These are phyloP conservation scores for Daldinia childiae DNA, from an alignment of 495 filamentous ascomycete genomes.

Conservation along the genomic window DNA sequence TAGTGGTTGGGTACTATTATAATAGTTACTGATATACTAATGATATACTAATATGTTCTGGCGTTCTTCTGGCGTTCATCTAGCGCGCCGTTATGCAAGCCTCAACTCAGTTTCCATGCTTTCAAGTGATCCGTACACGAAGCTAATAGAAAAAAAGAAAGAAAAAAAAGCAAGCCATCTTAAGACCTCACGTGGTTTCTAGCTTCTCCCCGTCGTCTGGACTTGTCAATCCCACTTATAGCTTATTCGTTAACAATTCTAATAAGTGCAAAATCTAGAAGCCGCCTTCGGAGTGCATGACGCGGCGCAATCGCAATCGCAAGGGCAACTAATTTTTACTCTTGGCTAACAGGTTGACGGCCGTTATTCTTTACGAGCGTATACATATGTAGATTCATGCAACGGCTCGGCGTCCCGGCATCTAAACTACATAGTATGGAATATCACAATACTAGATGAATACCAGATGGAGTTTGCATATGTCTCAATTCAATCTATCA, in stretches of 20 bases:
- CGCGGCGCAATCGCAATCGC: background rate
- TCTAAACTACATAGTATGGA: conserved; percentile 4
- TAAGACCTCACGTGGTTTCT: conserved; percentile 35
- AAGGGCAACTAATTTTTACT: background rate
- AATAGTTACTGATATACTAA: background rate
- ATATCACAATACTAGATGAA: conserved; percentile 1
- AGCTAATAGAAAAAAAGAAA: conserved; percentile 12
- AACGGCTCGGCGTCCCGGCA: conserved; percentile 9
- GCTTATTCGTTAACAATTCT: conserved; percentile 19
- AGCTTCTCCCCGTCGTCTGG: conserved; percentile 22
- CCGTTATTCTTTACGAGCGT: background rate
- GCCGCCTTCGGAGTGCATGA: conserved; percentile 8
- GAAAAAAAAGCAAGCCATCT: conserved; percentile 31
- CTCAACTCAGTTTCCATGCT: conserved; percentile 29
- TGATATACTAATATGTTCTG: conserved; percentile 27
- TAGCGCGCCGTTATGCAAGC: conserved; percentile 43
- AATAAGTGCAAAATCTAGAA: conserved; percentile 4
- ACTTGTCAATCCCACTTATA: conserved; percentile 19
- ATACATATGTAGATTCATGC: background rate
- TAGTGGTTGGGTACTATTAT: background rate
- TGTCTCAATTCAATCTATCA: conserved; percentile 27
- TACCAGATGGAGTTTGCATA: conserved; percentile 14
- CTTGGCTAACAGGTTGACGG: background rate
- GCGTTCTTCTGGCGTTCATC: conserved; percentile 40
- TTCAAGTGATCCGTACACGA: conserved; percentile 22